Evolutionary conservation across 352 stramenopile species (phyloP).

Genomic region (Peronospora farinosa): DNA sequence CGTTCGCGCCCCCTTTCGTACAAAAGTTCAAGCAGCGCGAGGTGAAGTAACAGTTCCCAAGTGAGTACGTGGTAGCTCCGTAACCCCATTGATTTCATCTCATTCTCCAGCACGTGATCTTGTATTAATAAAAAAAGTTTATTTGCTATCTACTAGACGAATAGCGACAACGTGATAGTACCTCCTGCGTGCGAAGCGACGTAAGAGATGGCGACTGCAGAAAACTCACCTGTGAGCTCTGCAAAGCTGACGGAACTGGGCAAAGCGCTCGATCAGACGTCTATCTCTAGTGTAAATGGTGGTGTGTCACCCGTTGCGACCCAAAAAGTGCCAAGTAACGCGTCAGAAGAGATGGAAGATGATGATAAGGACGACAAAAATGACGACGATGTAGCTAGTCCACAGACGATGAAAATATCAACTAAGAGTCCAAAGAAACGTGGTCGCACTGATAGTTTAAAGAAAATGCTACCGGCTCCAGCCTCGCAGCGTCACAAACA

Average conservation of each 20-base stretch:
- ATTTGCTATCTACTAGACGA: constrained; percentile 6
- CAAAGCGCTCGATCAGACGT: constrained; percentile 65
- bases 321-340: constrained; percentile 8
- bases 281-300: constrained; percentile 42
- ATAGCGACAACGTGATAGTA: not conserved
- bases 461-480: constrained; percentile 60
- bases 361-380: not conserved
- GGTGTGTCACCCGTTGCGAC: constrained; percentile 13
- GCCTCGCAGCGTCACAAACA: constrained; percentile 67
- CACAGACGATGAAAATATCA: constrained; percentile 18
- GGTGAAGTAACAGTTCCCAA: not conserved
- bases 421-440: constrained; percentile 76
- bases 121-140: not conserved
- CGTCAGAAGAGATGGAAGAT: constrained; percentile 8
- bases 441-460: constrained; percentile 79
- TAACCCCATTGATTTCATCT: not conserved
- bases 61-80: not conserved
- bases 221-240: constrained; percentile 35
- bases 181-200: constrained; percentile 12
- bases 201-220: constrained; percentile 28
- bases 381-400: constrained; percentile 1
- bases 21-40: constrained; percentile 7
- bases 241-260: constrained; percentile 71
- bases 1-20: constrained; percentile 21
- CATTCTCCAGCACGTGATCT: not conserved